A percentile compares a stretch with the other conserved stretches of the same genome.
phyloP scores from a whole-genome alignment of 2,329 filamentous ascomycete species.

The Aureobasidium namibiae region DNA sequence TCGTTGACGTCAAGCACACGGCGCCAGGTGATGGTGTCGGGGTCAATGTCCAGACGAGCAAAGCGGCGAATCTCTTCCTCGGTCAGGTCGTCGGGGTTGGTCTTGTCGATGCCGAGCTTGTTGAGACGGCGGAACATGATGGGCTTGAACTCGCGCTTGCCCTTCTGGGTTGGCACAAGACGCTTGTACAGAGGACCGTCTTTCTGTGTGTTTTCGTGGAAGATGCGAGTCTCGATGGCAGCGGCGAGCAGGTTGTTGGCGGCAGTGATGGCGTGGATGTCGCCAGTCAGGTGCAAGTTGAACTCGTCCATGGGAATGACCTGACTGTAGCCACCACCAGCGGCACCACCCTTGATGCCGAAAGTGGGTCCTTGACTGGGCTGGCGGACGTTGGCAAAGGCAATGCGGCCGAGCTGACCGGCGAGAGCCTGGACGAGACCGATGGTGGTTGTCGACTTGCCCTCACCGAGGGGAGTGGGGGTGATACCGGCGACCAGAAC shows the following conservation, averaged over 20 bases:
- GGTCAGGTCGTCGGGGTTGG: slow-evolving; percentile 81
- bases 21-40: slow-evolving; percentile 93
- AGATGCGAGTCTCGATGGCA: slow-evolving; percentile 95
- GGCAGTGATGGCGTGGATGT: slow-evolving; percentile 94
- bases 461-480: slow-evolving; percentile 90
- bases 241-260: slow-evolving; percentile 96
- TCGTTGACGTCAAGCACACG: slow-evolving; percentile 97
- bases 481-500: slow-evolving; percentile 93
- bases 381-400: slow-evolving; percentile 94
- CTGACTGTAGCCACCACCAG: slow-evolving; percentile 95
- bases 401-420: slow-evolving; percentile 76
- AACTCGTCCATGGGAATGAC: slow-evolving; percentile 99
- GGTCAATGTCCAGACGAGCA: slow-evolving; percentile 92
- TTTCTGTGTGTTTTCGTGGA: slow-evolving; percentile 94
- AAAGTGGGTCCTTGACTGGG: slow-evolving; percentile 97
- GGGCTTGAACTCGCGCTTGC: slow-evolving; percentile 75
- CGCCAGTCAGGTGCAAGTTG: slow-evolving; percentile 93
- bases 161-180: slow-evolving; percentile 82
- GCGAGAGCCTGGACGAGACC: slow-evolving; percentile 88
- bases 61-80: slow-evolving; percentile 82
- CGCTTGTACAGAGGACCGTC: slow-evolving; percentile 80
- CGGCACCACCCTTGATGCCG: slow-evolving; percentile 96
- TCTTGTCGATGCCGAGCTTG: slow-evolving; percentile 95
- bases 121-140: slow-evolving; percentile 89
- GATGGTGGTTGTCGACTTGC: slow-evolving; percentile 97